phyloP scores from a whole-genome alignment of 1,284 basidiomycete species.

The Coriolopsis trogii region DNA sequence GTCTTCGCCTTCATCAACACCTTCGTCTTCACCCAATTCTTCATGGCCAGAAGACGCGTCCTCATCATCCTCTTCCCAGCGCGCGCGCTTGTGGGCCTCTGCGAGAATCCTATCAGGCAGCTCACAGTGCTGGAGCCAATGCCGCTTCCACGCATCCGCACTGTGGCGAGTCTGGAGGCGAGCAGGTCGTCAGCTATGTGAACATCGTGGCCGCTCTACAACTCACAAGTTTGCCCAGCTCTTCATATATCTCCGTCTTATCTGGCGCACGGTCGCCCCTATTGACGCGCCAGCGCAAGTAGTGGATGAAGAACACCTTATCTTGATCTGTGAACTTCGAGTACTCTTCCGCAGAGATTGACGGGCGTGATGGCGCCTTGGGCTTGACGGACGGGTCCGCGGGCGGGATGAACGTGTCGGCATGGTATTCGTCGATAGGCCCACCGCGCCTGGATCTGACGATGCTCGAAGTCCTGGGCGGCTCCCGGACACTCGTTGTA shows the following conservation, averaged over 20 bases:
- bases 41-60: neutral
- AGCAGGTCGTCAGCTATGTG: neutral
- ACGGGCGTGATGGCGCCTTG: neutral
- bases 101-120: constrained; percentile 13
- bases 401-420: constrained; percentile 2
- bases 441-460: constrained; percentile 1
- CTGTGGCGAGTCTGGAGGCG: neutral
- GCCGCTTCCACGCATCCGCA: constrained; percentile 17
- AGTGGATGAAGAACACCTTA: constrained; percentile 16
- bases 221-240: constrained; percentile 10
- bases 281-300: constrained; percentile 11
- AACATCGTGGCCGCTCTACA: no score
- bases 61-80: neutral
- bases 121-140: constrained; percentile 12
- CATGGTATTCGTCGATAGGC: constrained; percentile 6
- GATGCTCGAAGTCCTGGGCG: neutral
- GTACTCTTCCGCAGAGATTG: neutral
- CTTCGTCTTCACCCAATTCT: neutral
- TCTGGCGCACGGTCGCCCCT: neutral
- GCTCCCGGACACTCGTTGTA: no score
- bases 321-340: constrained; percentile 11
- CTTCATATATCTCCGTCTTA: constrained; percentile 1
- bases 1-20: neutral
- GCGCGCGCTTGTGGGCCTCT: neutral
- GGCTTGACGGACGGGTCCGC: constrained; percentile 1